phyloP scores from a whole-genome alignment of 345 rosid genomes.

The Sisymbrium altissimum region DNA sequence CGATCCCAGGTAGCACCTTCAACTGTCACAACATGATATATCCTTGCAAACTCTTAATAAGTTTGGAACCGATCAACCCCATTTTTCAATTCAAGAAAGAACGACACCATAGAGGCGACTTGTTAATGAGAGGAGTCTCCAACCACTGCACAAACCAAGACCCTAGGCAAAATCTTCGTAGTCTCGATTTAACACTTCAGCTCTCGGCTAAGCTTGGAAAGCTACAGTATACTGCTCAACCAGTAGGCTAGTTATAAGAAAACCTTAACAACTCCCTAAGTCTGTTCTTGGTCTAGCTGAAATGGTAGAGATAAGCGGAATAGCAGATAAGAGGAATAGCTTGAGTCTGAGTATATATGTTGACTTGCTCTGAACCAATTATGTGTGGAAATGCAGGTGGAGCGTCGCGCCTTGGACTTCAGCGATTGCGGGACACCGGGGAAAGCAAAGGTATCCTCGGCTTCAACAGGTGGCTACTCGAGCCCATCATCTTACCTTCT shows the following conservation, averaged over 20 bases:
- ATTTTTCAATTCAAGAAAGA: not conserved
- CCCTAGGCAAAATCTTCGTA: not conserved
- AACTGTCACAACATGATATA: slow-evolving; percentile 40
- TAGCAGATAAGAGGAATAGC: too few relatives aligned
- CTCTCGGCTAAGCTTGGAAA: not conserved
- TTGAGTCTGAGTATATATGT: not conserved
- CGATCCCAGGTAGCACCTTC: slow-evolving; percentile 47
- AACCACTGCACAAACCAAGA: not conserved
- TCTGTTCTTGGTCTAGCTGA: slow-evolving; percentile 8
- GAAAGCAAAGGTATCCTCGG: slow-evolving; percentile 48
- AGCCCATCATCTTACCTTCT: slow-evolving; percentile 79
- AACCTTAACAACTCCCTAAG: not conserved
- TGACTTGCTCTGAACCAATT: slow-evolving; percentile 1
- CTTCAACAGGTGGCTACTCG: slow-evolving; percentile 48
- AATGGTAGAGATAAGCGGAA: slow-evolving; percentile 3
- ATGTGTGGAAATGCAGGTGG: slow-evolving; percentile 53
- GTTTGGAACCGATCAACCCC: not conserved
- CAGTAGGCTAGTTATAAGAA: not conserved
- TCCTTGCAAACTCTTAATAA: not conserved
- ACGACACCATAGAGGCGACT: too few relatives aligned
- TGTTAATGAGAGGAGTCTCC: too few relatives aligned
- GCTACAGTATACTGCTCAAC: not conserved
- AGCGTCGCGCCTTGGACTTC: slow-evolving; percentile 82
- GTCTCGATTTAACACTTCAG: not conserved
- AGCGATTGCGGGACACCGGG: slow-evolving; percentile 89